Base-by-base conservation (phyloP, 1,139 yeast genomes). In the Saccharomyces hybrid region DNA sequence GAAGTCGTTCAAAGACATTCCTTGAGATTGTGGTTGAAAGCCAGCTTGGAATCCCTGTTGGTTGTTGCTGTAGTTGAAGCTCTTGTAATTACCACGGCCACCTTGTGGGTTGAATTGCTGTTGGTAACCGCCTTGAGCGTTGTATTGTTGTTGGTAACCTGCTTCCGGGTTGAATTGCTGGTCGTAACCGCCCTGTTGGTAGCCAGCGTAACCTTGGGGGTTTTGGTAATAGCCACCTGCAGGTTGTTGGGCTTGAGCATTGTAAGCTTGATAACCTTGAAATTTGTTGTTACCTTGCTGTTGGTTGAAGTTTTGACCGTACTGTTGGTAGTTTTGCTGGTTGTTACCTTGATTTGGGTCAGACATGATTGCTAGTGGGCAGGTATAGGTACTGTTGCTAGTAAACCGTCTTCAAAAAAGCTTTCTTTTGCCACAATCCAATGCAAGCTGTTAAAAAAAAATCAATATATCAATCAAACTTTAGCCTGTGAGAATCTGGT, bases 1-100 rank as follows among this genome's bases (percentile, higher is more conserved):
- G 74, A 84, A 89, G 67, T 90, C 96, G 56, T 90, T 96, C 65
- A 90, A 78, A 44, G 95, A 83, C 90, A 88, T 84, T 53, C 93
- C 95, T 57, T 75, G 76, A n/a, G 75, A 62, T 61, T 73, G 77
- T 38, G 68, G 66, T 32, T 64, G 65, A 58, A 62, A 70, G 31
- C 58, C 58, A 49, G 56, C 65, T 54, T 68, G 67, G 54, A 64
- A 64, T 55, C 60, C 57, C 31, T 57, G 56, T 51, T 55, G 53
- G 50, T 52, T 54, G 52, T 56, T 58, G 59, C 58, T 62, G 56
- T 59, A 62, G 50, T 61, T 57, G 57, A 59, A 60, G 42, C 47
- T 52, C 31, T 57, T 54, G 54, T 56, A 56, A 21, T 52, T 55
- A 8, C 58, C 58, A 26, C 55, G 59, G 2, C 63, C 63, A 31